phyloP scores from a whole-genome alignment of 164 flowering plant genomes.

The Cinnamomum chago region DNA sequence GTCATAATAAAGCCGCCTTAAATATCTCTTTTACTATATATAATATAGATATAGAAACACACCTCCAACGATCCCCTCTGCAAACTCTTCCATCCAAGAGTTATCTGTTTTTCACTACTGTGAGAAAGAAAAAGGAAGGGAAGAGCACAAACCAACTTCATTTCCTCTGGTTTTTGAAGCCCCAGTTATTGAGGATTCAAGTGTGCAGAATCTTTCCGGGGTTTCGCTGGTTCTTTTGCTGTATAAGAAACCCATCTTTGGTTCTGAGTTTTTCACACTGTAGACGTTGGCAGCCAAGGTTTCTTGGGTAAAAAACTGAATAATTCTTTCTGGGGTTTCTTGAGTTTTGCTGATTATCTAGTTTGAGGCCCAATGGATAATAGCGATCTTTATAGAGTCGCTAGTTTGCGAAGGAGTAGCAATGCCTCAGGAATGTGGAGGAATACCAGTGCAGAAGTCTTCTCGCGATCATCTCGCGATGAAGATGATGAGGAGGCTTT shows the following conservation, averaged over 20 bases:
- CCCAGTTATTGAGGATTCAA: neutral
- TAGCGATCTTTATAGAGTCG: conserved; percentile 6
- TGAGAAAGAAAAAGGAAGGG: neutral
- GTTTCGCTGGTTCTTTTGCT: neutral
- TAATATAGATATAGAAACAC: too few relatives aligned
- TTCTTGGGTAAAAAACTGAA: neutral
- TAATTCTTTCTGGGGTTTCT: neutral
- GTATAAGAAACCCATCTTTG: neutral
- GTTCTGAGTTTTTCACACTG: neutral
- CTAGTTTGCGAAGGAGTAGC: conserved; percentile 13
- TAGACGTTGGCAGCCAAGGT: neutral
- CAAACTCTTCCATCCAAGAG: neutral
- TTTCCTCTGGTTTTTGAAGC: neutral
- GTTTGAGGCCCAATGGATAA: conserved; percentile 10
- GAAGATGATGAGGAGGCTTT: conserved; percentile 26
- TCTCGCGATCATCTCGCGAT: conserved; percentile 15
- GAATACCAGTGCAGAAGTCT: conserved; percentile 4
- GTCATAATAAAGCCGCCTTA: neutral
- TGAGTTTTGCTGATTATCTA: neutral
- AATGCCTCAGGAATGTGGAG: conserved; percentile 18
- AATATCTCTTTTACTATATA: neutral
- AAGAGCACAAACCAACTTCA: neutral
- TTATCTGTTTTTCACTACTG: neutral
- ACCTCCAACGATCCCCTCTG: neutral
- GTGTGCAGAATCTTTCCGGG: neutral